phyloP scores from a whole-genome alignment of 805 yeast genomes.

The Dipodascopsis tothii region DNA sequence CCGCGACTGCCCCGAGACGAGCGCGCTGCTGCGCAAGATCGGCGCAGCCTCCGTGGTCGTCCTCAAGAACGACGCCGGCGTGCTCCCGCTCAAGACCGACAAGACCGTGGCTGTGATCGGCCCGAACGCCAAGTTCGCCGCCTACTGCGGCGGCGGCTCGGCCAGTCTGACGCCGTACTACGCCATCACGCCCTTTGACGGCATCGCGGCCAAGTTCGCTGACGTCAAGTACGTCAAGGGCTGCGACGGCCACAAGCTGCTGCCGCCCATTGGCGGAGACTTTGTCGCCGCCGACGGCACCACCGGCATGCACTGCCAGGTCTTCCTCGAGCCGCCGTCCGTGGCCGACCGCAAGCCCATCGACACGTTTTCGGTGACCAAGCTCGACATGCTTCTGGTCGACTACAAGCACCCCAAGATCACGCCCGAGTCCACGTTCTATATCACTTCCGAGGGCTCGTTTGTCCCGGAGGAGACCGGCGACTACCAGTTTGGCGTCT shows the following conservation, averaged over 20 bases:
- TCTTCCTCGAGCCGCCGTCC: background rate
- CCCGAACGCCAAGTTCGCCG: constrained; percentile 31
- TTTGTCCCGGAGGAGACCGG: constrained; percentile 44
- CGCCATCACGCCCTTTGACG: constrained; percentile 17
- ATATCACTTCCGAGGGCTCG: constrained; percentile 39
- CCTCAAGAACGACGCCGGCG: constrained; percentile 44
- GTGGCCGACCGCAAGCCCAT: constrained; percentile 2
- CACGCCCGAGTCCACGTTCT: constrained; percentile 30
- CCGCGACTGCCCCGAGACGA: constrained; percentile 38
- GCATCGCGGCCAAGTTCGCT: constrained; percentile 6
- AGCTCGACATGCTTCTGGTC: constrained; percentile 3
- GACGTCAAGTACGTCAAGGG: constrained; percentile 6
- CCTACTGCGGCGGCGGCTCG: constrained; percentile 18
- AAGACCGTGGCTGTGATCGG: constrained; percentile 47
- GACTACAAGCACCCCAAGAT: constrained; percentile 9
- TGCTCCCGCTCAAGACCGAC: constrained; percentile 42
- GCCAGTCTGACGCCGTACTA: constrained; percentile 13
- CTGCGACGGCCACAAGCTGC: constrained; percentile 3
- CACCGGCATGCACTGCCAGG: background rate
- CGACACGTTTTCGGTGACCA: constrained; percentile 2
- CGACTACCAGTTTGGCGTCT: constrained; percentile 45
- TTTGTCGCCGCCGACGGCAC: background rate
- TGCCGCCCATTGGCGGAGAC: constrained; percentile 5
- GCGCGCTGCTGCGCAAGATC: constrained; percentile 37
- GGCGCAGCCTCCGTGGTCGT: constrained; percentile 51